Conservation (phyloP, 2,329 filamentous ascomycete species). For the Exophiala xenobiotica region DNA sequence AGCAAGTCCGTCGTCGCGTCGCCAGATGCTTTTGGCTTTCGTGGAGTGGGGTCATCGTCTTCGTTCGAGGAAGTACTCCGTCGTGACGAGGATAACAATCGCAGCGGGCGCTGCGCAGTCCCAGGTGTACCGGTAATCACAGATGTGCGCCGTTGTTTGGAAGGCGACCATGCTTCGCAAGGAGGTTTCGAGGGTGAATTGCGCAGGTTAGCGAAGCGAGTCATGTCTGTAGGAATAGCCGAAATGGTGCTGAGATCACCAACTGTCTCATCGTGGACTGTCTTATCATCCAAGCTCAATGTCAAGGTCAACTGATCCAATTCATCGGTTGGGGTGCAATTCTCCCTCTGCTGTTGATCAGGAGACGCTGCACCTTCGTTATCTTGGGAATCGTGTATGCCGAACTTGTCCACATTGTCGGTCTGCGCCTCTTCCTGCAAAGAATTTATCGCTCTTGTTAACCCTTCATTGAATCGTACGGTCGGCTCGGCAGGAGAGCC, state of each 20-base stretch:
- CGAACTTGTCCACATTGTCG: constrained; percentile 30
- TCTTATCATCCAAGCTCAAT: constrained; percentile 31
- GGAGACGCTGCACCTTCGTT: constrained; percentile 13
- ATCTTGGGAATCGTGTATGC: constrained; percentile 19
- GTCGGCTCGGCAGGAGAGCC: constrained; percentile 31
- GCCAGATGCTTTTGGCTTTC: constrained; percentile 50
- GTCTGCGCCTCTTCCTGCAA: constrained; percentile 41
- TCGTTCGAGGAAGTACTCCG: constrained; percentile 36
- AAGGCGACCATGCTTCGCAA: constrained; percentile 42
- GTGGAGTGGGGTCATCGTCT: constrained; percentile 46
- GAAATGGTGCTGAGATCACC: constrained; percentile 79
- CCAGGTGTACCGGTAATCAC: constrained; percentile 48
- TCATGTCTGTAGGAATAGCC: constrained; percentile 77
- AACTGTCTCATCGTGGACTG: constrained; percentile 37
- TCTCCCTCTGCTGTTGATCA: constrained; percentile 12
- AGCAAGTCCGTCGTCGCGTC: constrained; percentile 69
- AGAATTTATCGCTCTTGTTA: constrained; percentile 28
- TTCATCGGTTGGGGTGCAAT: constrained; percentile 10
- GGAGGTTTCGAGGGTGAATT: constrained; percentile 59
- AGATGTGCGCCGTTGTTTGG: constrained; percentile 37
- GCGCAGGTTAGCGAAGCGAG: constrained; percentile 72
- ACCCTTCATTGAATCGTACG: constrained; percentile 32
- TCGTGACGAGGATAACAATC: constrained; percentile 37
- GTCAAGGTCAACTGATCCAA: constrained; percentile 29
- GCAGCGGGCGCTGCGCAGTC: constrained; percentile 40